phyloP scores from a whole-genome alignment of 108 stramenopile species.

The Fragilaria radians region DNA sequence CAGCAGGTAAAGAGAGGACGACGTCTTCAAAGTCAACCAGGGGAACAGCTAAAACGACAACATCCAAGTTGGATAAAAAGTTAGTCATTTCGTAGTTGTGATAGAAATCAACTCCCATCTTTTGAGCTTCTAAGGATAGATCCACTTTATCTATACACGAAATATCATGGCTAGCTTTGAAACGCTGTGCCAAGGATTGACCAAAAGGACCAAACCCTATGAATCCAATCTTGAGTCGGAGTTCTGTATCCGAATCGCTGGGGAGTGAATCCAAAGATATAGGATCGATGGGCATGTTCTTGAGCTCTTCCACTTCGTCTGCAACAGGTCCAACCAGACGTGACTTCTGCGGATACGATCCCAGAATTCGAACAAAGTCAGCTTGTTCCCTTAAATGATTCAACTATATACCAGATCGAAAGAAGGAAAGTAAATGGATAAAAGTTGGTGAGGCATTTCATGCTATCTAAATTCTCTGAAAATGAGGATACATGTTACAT shows the following conservation, averaged over 20 bases:
- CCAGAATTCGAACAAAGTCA: conserved; percentile 79
- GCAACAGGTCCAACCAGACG: conserved; percentile 75
- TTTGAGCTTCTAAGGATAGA: conserved; percentile 64
- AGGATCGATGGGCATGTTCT: conserved; percentile 35
- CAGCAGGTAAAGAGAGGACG: conserved; percentile 44
- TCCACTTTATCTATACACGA: conserved; percentile 65
- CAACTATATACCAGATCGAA: conserved; percentile 15
- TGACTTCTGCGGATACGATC: conserved; percentile 81
- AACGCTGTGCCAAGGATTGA: conserved; percentile 74
- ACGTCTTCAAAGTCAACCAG: conserved; percentile 74
- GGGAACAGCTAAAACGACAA: conserved; percentile 71
- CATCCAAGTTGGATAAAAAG: conserved; percentile 66
- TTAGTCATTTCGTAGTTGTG: conserved; percentile 56
- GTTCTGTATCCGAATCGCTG: conserved; percentile 41
- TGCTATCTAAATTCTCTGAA: not conserved
- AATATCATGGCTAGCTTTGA: conserved; percentile 54
- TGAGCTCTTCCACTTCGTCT: conserved; percentile 63
- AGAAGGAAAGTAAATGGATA: not conserved
- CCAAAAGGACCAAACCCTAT: conserved; percentile 94
- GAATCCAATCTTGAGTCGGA: conserved; percentile 86
- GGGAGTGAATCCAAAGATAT: conserved; percentile 27
- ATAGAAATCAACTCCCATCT: conserved; percentile 63
- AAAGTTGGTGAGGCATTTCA: not conserved
- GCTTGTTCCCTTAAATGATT: conserved; percentile 81
- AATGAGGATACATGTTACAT: not conserved